Base-by-base conservation (phyloP, 768 basidiomycete species). In the Naematelia aurantialba region DNA sequence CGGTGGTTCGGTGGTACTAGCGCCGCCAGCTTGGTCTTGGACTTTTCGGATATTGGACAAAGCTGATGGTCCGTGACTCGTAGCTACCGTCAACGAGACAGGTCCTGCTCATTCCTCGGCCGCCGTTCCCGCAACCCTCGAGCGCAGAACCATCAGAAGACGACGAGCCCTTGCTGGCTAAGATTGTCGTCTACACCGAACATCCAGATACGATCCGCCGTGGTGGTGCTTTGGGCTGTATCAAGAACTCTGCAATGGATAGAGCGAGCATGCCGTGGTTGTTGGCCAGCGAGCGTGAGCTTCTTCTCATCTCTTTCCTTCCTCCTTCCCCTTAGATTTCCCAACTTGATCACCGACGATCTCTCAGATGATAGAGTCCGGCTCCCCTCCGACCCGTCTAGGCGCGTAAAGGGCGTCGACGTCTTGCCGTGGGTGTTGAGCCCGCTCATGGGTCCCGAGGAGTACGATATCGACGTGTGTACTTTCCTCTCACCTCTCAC, bases 361-460 rank as follows among this genome's bases (percentile, higher is more conserved):
- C n/a, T n/a, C 22, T 29, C 70, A 70, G 82, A 84, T 13, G 89
- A 93, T 52, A 78, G 83, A 1, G 81, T 80, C 4, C 73, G 68
- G 39, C 81, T 87, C 21, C 83, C 13, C 81, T 87, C 4, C 85
- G 87, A 2, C 84, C 89, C 70, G 2, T 52, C 53, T 2, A 48
- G 70, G 22, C 70, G 60, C 50, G 76, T 78, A 27, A 73, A 73
- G 1, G 91, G 92, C 3, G 85, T 97, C 31, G 87, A 91, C 76
- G 83, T 87, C 1, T 81, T 98, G 10, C 87, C 90, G 0, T 88
- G 85, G 70, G 81, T 99, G 11, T 81, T 99, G 2, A 83, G 93
- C 0, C 94, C 96, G 0, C 80, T 99, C 1, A 91, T 94, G 44
- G 93, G 94, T 4, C 88, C 91, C 0, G 96, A 98, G 76, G 96